Base-by-base conservation (phyloP, 306 rosid species). In the Clitoria ternatea region DNA sequence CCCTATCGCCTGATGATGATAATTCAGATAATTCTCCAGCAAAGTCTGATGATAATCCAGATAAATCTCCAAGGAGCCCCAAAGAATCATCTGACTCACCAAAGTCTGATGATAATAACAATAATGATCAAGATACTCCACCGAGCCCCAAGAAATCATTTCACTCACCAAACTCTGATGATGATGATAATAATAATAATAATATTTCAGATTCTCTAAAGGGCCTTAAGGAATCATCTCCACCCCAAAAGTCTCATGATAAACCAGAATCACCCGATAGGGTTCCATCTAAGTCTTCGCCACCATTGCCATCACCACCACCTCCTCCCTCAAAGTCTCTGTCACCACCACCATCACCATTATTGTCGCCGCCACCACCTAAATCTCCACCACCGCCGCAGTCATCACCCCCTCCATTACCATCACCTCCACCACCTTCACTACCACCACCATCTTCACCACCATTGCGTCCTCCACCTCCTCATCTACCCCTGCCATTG, bases 381-480 rank as follows among this genome's bases (percentile, higher is more conserved):
- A 37, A 13, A 0, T 35, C 66, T 1, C 1, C 75, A 2, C 36
- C 67, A 0, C 30, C 80, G 1, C 49, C 72, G 0, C 10, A 80
- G 0, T 27, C 49, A 0, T 54, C 76, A 0, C 66, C 80, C 0
- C 0, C 75, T 0, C 47, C 81, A 0, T 9, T 82, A 0, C 32
- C 79, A 0, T 4, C 32, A 19, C 14, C 75, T 0, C 18, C 85
- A 12, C 9, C 74, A 0, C 44, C 89, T 0, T 67, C 72, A 1
- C 65, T 59, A 0, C 2, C 79, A 2, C 14, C 44, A 0, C 70
- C 66, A 0, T 61, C 73, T 1, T 23, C 43, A 0, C 18, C 22
- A 7, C 13, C 48, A 5, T 4, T 17, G 4, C 48, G 39, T 0
- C 5, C 61, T 0, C 48, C 69, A 0, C 3, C 82, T 2, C 22